Base-by-base conservation (phyloP, 192 early-diverging fungal species). In the Umbelopsis sp. region DNA sequence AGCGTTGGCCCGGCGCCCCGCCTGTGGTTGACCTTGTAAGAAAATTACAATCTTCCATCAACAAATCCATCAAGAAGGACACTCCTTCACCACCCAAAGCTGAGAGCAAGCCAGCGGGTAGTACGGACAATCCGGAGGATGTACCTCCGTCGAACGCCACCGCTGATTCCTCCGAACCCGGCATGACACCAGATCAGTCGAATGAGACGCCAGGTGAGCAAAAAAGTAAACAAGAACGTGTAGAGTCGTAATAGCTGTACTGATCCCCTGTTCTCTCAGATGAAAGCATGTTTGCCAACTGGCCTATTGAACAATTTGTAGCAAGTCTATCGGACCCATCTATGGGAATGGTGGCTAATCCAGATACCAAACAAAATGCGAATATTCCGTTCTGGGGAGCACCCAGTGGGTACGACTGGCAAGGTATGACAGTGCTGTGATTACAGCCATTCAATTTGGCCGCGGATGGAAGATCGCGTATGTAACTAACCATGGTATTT, bases 391-490 rank as follows among this genome's bases (percentile, higher is more conserved):
- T 71, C 33, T 71, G 70, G 70, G 70, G 70, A 15, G 55, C 70
- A 4, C 58, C 58, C 16, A 71, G 55, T 49, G 70, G 70, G 3
- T 64, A 64, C 22, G 70, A 71, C 46, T 71, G 70, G 70, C 70
- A 71, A 46, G 50, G 70, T 71, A 71, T 64, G 52, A 4, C 27
- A 35, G 41, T 16, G 12, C n/a, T 8, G 27, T 30, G 47, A 49
- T 47, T 1, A 46, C 4, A 68, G 12, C 16, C 6, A 64, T 27
- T 30, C 27, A 30, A 27, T 21, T 10, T 18, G 20, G 30, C 20
- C 15, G 23, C 20, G 23, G 20, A 66, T 50, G 16, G 16, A 50
- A 50, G 13, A 45, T 46, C 37, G 10, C 44, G 35, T 33, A 41
- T 35, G 12, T 20, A 22, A 22, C 45, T 35, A 45, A 45, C 45